phyloP scores from a whole-genome alignment of 768 basidiomycete species.

The Phylloporus sp. region DNA sequence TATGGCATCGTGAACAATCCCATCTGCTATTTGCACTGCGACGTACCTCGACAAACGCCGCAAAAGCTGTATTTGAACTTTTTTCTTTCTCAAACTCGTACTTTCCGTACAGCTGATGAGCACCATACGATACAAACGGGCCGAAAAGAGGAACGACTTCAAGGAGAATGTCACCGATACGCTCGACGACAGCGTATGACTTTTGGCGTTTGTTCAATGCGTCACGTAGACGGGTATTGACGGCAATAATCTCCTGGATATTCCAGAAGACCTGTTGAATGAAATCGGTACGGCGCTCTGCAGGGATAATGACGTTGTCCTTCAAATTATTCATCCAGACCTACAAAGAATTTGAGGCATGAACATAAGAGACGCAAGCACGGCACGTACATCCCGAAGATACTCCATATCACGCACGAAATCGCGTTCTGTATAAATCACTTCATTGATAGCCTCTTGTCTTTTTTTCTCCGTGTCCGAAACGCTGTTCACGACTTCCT shows the following conservation, averaged over 20 bases:
- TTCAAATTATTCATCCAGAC: slow-evolving; percentile 87
- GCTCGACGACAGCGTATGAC: slow-evolving; percentile 87
- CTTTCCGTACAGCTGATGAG: slow-evolving; percentile 96
- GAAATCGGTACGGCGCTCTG: slow-evolving; percentile 75
- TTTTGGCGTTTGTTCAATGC: slow-evolving; percentile 94
- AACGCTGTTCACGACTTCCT: slow-evolving; percentile 90
- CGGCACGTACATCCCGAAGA: slow-evolving; percentile 75
- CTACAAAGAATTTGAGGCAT: slow-evolving; percentile 36
- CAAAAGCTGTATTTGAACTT: slow-evolving; percentile 85
- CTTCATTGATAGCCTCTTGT: slow-evolving; percentile 98
- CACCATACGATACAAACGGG: slow-evolving; percentile 93
- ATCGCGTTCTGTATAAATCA: slow-evolving; percentile 90
- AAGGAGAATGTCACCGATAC: slow-evolving; percentile 86
- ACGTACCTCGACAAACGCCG: slow-evolving; percentile 89
- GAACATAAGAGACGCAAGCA: background rate
- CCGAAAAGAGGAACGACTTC: slow-evolving; percentile 84
- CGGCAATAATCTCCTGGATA: slow-evolving; percentile 85
- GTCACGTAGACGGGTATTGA: slow-evolving; percentile 90
- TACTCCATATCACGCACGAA: slow-evolving; percentile 99
- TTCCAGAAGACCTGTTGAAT: slow-evolving; percentile 98
- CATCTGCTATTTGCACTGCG: background rate
- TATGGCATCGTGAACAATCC: background rate
- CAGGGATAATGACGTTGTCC: slow-evolving; percentile 72
- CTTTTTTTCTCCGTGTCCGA: slow-evolving; percentile 91
- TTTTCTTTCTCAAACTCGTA: slow-evolving; percentile 99